Base-by-base conservation (phyloP, 2,329 filamentous ascomycete species). In the Microsporum canis region DNA sequence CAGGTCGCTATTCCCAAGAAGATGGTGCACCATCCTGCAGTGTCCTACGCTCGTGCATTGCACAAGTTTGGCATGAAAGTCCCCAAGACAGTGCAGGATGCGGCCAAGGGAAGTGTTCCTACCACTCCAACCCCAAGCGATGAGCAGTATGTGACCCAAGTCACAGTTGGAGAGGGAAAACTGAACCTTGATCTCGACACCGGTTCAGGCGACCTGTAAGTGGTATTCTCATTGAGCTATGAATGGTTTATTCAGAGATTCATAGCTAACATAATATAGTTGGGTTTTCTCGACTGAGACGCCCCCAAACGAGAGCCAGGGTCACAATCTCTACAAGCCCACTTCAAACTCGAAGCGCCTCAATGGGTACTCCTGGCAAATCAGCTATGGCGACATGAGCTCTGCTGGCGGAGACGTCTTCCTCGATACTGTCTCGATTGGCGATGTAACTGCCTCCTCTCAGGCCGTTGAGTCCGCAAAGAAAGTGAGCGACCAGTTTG, bases 111-210 rank as follows among this genome's bases (percentile, higher is more conserved):
- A 31, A 63, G 59, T 34, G 64, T 64, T 63, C 61, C 72, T 31
- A 74, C 78, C 17, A 77, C 73, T n/a, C 80, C 81, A 0, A 72
- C 79, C 63, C 66, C 72, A 27, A 71, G 76, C 56, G 84, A 87
- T 64, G 73, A 75, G 3, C 79, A 85, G 68, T 87, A 85, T 61
- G 73, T 85, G 34, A 79, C 81, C 61, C 83, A 85, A 0, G 82
- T 91, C 56, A 78, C 76, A 1, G 77, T 90, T 64, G 88, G 87
- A 51, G 74, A 80, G 69, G 83, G 86, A 66, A 81, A 76, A 2
- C 70, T 89, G 64, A 80, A 84, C 63, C 71, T 91, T 63, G 86
- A 89, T 69, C 80, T 91, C 63, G 88, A 91, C 66, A 91, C 88
- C 12, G 86, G 79, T 64, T 87, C 78, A 64, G 79, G 84, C 49